Evolutionary conservation across 1,139 yeast species (phyloP).

Genomic region (Hemisphaericaspora xylanilytica): DNA sequence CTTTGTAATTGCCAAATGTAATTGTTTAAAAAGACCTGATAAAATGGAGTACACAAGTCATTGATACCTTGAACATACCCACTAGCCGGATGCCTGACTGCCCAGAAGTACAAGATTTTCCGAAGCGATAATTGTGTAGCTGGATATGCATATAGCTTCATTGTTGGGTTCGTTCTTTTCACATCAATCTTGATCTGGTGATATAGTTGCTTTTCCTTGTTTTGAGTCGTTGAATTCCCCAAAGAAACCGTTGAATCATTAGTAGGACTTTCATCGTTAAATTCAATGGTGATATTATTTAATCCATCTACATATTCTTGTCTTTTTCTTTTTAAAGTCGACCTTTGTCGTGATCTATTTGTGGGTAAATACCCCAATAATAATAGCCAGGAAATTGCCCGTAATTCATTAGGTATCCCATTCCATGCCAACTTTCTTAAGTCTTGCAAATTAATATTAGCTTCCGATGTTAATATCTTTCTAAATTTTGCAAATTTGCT

Average conservation of each 20-base stretch:
- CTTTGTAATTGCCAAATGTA: conserved; percentile 54
- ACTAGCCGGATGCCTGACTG: conserved; percentile 94
- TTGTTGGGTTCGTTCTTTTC: conserved; percentile 88
- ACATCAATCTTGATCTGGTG: conserved; percentile 96
- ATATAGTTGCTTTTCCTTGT: conserved; percentile 74
- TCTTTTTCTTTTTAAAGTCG: conserved; percentile 74
- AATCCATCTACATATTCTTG: conserved; percentile 80
- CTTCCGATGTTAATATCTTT: conserved; percentile 56
- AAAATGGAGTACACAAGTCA: conserved; percentile 92
- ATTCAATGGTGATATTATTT: conserved; percentile 40
- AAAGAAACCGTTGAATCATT: conserved; percentile 17
- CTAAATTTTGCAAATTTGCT: conserved; percentile 68
- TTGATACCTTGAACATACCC: conserved; percentile 99
- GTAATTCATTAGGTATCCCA: conserved; percentile 79
- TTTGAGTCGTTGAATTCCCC: conserved; percentile 18
- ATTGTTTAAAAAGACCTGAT: conserved; percentile 76
- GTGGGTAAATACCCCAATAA: conserved; percentile 88
- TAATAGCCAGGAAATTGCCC: conserved; percentile 89
- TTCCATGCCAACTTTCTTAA: conserved; percentile 86
- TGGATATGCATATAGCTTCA: conserved; percentile 65
- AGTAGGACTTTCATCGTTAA: conserved; percentile 37
- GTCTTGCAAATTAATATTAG: conserved; percentile 57
- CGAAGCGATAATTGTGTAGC: conserved; percentile 78
- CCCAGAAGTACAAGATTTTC: conserved; percentile 87
- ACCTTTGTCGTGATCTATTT: conserved; percentile 68